Evolutionary conservation across 257 asterid species (phyloP), one percentile per base, ranked within the genome.

Genomic region (Catharanthus roseus): DNA sequence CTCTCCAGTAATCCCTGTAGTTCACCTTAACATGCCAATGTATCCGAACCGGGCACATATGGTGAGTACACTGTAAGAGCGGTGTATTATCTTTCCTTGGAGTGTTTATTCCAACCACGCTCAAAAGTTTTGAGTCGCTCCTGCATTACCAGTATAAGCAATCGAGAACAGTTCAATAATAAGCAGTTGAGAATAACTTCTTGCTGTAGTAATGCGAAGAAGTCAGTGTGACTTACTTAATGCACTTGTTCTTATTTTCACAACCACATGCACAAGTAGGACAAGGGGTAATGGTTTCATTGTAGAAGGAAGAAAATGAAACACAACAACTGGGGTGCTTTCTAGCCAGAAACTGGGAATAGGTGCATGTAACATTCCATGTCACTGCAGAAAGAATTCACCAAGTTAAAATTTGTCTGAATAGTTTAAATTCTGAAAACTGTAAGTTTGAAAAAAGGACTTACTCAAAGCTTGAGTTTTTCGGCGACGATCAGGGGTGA

Each of bases 1-100:
- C 95, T 5, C 98, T 78, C 98, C 98, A 90, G 68, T 92, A 88
- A 26, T 84, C 96, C 78, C 80, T 88, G 85, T 92, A 92, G 70
- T 92, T 92, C 68, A 73, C 64, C 77, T 92, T 92, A 3, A 92
- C 91, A 11, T 92, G 96, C 97, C 97, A 92, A n/a, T 92, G 97
- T 71, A 91, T 91, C 28, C 97, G 86, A 10, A 91, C 71, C 5
- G 97, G 96, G 85, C 97, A 89, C 97, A 91, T 89, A 47, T 91
- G 97, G 86, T 83, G 92, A 3, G 97, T 91, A 80, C 98, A 92
- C 68, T 88, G 98, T 18, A 92, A 13, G 31, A 88, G 75, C 1
- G 98, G 95, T 0, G 85, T 10, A 47, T 80, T 85, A 55, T 90
- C 97, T 79, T 88, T 90, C 75, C 83, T 75, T 0, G 97, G 97